These are phyloP conservation scores for Sporormia fimetaria DNA, from an alignment of 495 filamentous ascomycete genomes.

Conservation along the genomic window DNA sequence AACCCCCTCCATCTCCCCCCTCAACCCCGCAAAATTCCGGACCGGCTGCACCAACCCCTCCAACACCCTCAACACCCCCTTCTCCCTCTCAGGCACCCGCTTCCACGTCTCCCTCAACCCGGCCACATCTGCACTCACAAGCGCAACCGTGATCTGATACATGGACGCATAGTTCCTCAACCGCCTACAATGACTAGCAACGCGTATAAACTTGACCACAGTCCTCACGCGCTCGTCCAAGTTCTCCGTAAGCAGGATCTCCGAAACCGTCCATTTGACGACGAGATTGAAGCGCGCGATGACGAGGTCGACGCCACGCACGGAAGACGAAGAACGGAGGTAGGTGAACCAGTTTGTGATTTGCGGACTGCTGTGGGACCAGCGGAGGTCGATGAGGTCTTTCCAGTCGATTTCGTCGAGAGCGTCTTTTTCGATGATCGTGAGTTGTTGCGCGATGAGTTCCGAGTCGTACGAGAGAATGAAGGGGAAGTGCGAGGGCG, in stretches of 20 bases:
- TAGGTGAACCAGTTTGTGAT: constrained; percentile 85
- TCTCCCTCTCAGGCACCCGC: constrained; percentile 58
- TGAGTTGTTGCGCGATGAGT: constrained; percentile 84
- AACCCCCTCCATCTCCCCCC: constrained; percentile 81
- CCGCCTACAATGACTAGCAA: constrained; percentile 70
- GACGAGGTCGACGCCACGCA: constrained; percentile 85
- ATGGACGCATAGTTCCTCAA: constrained; percentile 94
- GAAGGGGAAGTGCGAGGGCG: constrained; percentile 71
- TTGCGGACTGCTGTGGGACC: constrained; percentile 60
- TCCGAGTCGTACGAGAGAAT: constrained; percentile 85
- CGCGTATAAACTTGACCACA: constrained; percentile 85
- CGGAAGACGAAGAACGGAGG: constrained; percentile 65
- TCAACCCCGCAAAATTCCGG: constrained; percentile 79
- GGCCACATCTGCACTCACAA: constrained; percentile 70
- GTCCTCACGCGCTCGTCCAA: constrained; percentile 72
- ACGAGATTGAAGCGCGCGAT: constrained; percentile 94
- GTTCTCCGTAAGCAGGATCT: constrained; percentile 74
- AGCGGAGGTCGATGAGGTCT: constrained; percentile 88
- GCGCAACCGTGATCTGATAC: constrained; percentile 84
- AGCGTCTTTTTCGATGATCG: constrained; percentile 90
- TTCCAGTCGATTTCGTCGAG: constrained; percentile 96
- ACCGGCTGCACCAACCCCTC: constrained; percentile 77
- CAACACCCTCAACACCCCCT: constrained; percentile 63
- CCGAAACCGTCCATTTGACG: constrained; percentile 93
- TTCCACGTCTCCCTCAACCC: constrained; percentile 73